These are phyloP conservation scores for Penicillium silybi DNA, from an alignment of 495 filamentous ascomycete genomes.

Conservation along the genomic window DNA sequence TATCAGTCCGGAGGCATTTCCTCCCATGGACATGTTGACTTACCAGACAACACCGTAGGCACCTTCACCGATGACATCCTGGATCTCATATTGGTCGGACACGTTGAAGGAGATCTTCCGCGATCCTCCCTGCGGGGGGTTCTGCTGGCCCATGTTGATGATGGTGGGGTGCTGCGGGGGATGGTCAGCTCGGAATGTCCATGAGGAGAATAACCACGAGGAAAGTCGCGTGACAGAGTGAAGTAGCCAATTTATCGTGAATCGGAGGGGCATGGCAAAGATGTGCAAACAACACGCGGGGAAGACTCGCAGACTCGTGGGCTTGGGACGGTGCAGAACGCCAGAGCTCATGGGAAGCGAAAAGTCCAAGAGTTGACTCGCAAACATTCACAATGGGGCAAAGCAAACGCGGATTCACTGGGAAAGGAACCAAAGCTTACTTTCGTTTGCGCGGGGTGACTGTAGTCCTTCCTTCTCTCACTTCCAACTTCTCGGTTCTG, in stretches of 20 bases:
- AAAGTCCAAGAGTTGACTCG: not conserved
- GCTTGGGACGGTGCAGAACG: not conserved
- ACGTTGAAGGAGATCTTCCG: constrained; percentile 99
- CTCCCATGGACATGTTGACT: constrained; percentile 23
- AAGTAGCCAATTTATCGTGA: constrained; percentile 1
- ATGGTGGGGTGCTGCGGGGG: not conserved
- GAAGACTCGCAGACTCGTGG: not conserved
- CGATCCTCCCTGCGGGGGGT: constrained; percentile 53
- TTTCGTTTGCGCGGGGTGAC: constrained; percentile 13
- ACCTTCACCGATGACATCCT: constrained; percentile 98
- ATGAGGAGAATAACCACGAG: not conserved
- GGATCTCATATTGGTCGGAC: constrained; percentile 98
- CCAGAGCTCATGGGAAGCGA: not conserved
- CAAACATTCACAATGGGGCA: not conserved
- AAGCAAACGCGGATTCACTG: constrained; percentile 1
- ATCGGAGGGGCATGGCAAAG: not conserved
- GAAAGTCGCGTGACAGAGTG: not conserved
- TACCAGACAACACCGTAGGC: constrained; percentile 99
- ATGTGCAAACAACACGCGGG: not conserved
- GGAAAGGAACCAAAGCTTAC: constrained; percentile 11
- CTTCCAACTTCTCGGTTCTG: not conserved
- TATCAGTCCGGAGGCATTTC: constrained; percentile 15
- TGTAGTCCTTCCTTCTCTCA: not conserved
- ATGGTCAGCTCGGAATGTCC: not conserved
- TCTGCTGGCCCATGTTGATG: constrained; percentile 45